Evolutionary conservation across 768 basidiomycete species (phyloP).

Genomic region (Crepidotus variabilis): DNA sequence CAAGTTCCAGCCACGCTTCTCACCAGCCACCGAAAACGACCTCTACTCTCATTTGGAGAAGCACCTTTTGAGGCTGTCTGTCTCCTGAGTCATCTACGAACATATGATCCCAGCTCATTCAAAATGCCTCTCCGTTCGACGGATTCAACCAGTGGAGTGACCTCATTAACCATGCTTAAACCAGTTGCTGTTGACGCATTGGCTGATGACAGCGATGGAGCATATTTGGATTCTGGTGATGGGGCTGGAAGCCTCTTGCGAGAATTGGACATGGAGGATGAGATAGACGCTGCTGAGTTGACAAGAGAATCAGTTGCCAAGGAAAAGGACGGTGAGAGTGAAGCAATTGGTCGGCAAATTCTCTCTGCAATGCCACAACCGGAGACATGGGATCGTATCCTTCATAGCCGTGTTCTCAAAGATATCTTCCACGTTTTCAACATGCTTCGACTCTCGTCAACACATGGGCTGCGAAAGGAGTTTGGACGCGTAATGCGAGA

Average conservation of each 20-base stretch:
- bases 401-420: conserved; percentile 13
- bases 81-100: not conserved
- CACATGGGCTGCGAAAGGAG: conserved; percentile 18
- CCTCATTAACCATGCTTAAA: conserved; percentile 2
- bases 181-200: conserved; percentile 12
- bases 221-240: not conserved
- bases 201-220: not conserved
- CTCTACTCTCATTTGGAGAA: not conserved
- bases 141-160: not conserved
- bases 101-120: not conserved
- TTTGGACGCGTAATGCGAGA: conserved; percentile 22
- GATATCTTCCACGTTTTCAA: conserved; percentile 24
- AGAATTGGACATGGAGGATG: not conserved
- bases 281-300: not conserved
- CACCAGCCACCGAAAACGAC: not conserved
- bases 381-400: not conserved
- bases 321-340: not conserved
- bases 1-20: conserved; percentile 3
- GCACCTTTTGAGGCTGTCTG: not conserved
- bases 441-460: conserved; percentile 18
- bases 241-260: not conserved
- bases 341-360: not conserved
- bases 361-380: not conserved
- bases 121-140: not conserved
- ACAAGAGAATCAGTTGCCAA: not conserved